Evolutionary conservation across 306 rosid genomes (phyloP).

Genomic region (Chamaecrista fasciculata): DNA sequence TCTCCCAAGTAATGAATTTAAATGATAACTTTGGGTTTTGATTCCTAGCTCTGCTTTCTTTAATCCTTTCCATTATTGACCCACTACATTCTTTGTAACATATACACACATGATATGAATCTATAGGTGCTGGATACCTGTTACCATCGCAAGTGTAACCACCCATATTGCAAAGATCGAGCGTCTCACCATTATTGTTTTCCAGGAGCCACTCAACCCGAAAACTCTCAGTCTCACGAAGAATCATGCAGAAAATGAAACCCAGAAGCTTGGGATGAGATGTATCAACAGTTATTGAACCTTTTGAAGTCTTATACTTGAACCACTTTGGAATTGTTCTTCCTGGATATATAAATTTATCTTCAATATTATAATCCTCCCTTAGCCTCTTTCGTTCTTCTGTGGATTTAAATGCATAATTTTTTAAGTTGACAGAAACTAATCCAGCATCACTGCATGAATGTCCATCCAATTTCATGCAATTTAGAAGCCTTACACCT

Average conservation of each 20-base stretch:
- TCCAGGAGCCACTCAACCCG: no score
- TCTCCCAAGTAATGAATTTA: conserved; percentile 7
- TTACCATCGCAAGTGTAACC: no score
- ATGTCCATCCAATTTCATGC: neutral
- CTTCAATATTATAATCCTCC: no score
- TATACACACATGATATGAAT: neutral
- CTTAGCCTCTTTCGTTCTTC: neutral
- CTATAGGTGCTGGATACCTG: no score
- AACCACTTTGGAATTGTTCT: neutral
- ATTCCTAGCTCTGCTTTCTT: neutral
- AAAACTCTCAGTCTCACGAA: neutral
- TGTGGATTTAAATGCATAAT: neutral
- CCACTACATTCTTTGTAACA: neutral
- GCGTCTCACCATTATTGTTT: no score
- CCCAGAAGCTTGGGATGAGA: neutral
- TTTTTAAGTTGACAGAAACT: neutral
- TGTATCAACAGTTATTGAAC: neutral
- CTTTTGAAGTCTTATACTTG: neutral
- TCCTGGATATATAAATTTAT: neutral
- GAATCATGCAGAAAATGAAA: neutral
- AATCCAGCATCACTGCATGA: neutral
- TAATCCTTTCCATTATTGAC: neutral
- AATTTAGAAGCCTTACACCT: neutral
- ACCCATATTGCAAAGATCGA: no score
- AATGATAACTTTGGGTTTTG: conserved; percentile 21